A percentile compares a stretch with the other conserved stretches of the same genome.
phyloP scores from a whole-genome alignment of 2,329 filamentous ascomycete species.

The Aspergillus jensenii region DNA sequence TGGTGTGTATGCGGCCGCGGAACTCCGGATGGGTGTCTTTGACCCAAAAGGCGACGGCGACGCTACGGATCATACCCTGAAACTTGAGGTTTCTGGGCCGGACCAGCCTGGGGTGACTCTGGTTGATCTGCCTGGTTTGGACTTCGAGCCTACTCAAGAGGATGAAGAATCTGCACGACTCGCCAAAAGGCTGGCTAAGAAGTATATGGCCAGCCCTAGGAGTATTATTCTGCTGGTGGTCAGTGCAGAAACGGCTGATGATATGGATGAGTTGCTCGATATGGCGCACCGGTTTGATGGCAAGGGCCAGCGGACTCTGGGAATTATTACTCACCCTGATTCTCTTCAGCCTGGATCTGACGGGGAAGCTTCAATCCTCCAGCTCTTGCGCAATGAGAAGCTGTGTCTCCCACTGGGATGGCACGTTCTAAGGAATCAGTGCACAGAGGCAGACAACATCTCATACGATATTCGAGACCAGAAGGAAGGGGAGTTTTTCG shows the following conservation, averaged over 20 bases:
- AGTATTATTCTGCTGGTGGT: constrained; percentile 61
- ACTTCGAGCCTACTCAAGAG: constrained; percentile 56
- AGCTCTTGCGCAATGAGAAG: constrained; percentile 43
- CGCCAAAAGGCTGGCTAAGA: constrained; percentile 49
- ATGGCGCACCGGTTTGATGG: constrained; percentile 41
- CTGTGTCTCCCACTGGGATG: constrained; percentile 47
- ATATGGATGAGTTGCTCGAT: constrained; percentile 59
- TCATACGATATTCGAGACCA: constrained; percentile 30
- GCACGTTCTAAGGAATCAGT: constrained; percentile 43
- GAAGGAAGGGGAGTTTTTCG: constrained; percentile 36
- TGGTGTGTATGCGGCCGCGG: constrained; percentile 54
- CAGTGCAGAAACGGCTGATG: constrained; percentile 51
- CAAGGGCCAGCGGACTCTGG: constrained; percentile 37
- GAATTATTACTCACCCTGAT: constrained; percentile 52
- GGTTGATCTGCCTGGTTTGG: constrained; percentile 62
- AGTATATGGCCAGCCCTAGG: constrained; percentile 59
- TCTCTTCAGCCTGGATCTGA: constrained; percentile 37
- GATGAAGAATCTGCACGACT: constrained; percentile 48
- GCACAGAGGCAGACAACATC: too few relatives aligned
- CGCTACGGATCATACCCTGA: constrained; percentile 51
- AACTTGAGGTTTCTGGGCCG: constrained; percentile 60
- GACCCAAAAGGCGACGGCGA: not conserved
- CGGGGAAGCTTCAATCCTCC: constrained; percentile 34
- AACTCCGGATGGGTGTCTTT: constrained; percentile 51
- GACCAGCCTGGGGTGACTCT: constrained; percentile 61